phyloP scores from a whole-genome alignment of 805 yeast species.

The Yarrowia hollandica region DNA sequence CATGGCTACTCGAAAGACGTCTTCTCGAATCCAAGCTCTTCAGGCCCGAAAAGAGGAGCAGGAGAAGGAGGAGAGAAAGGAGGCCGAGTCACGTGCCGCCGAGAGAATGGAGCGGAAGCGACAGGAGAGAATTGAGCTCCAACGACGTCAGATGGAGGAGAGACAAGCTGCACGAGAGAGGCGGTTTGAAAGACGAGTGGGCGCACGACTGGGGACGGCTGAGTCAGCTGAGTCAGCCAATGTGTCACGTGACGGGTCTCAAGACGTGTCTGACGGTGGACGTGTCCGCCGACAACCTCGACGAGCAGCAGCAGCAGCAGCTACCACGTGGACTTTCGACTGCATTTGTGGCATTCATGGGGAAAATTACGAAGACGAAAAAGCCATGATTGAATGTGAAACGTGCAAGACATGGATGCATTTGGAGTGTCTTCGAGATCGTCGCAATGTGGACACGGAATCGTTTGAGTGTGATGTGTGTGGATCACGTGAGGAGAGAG shows the following conservation, averaged over 20 bases:
- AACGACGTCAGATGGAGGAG: slow-evolving; percentile 21
- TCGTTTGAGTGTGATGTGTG: slow-evolving; percentile 23
- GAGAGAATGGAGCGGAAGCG: slow-evolving; percentile 28
- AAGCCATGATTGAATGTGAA: slow-evolving; percentile 43
- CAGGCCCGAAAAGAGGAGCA: slow-evolving; percentile 36
- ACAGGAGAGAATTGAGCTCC: slow-evolving; percentile 22
- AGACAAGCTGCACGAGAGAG: slow-evolving; percentile 30
- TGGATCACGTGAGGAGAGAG: slow-evolving; percentile 18
- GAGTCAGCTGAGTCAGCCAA: not conserved
- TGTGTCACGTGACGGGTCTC: too few relatives aligned
- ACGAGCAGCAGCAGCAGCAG: slow-evolving; percentile 24
- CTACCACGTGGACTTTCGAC: slow-evolving; percentile 43
- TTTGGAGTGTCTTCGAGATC: slow-evolving; percentile 40
- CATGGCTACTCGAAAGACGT: slow-evolving; percentile 41
- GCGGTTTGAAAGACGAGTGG: slow-evolving; percentile 28
- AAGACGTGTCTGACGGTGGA: too few relatives aligned
- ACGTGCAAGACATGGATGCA: slow-evolving; percentile 48
- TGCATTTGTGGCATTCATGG: slow-evolving; percentile 46
- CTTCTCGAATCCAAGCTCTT: slow-evolving; percentile 40
- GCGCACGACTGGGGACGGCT: too few relatives aligned
- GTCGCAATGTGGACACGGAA: slow-evolving; percentile 13
- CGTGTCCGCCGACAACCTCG: not conserved
- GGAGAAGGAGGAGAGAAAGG: slow-evolving; percentile 27
- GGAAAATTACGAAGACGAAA: slow-evolving; percentile 46
- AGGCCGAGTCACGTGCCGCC: slow-evolving; percentile 27